A percentile compares a stretch with the other conserved stretches of the same genome.
phyloP scores from a whole-genome alignment of 2,329 filamentous ascomycete species.

The Ophiostoma montium region DNA sequence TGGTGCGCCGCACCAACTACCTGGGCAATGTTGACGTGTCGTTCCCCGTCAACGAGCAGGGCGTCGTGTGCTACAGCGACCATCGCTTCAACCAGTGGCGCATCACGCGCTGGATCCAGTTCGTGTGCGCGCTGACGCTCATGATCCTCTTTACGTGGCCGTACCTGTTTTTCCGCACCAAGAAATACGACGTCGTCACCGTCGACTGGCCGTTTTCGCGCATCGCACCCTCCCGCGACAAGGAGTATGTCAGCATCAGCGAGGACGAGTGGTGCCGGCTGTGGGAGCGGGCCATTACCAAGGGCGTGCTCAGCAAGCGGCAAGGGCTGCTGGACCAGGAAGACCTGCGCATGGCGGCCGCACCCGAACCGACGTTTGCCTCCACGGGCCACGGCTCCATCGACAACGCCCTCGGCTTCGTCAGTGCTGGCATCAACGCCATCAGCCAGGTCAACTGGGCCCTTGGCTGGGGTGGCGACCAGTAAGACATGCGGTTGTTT shows the following conservation, averaged over 20 bases:
- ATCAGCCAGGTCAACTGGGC: slow-evolving; percentile 39
- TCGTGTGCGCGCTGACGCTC: slow-evolving; percentile 52
- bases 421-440: slow-evolving; percentile 34
- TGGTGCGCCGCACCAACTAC: slow-evolving; percentile 54
- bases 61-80: slow-evolving; percentile 49
- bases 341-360: slow-evolving; percentile 34
- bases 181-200: slow-evolving; percentile 48
- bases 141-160: slow-evolving; percentile 61
- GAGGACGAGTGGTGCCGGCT: slow-evolving; percentile 48
- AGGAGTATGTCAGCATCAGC: slow-evolving; percentile 37
- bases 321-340: slow-evolving; percentile 41
- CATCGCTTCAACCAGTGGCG: slow-evolving; percentile 51
- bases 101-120: slow-evolving; percentile 45
- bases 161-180: slow-evolving; percentile 51
- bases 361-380: slow-evolving; percentile 23
- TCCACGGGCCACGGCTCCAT: slow-evolving; percentile 24
- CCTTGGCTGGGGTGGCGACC: slow-evolving; percentile 35
- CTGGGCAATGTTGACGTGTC: slow-evolving; percentile 43
- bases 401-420: slow-evolving; percentile 26
- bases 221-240: slow-evolving; percentile 20
- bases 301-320: slow-evolving; percentile 43
- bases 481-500: slow-evolving; percentile 2
- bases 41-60: slow-evolving; percentile 43
- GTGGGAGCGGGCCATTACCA: slow-evolving; percentile 46
- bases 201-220: slow-evolving; percentile 46